Conservation (phyloP, 306 rosid genomes). For the Amphicarpaea edgeworthii region DNA sequence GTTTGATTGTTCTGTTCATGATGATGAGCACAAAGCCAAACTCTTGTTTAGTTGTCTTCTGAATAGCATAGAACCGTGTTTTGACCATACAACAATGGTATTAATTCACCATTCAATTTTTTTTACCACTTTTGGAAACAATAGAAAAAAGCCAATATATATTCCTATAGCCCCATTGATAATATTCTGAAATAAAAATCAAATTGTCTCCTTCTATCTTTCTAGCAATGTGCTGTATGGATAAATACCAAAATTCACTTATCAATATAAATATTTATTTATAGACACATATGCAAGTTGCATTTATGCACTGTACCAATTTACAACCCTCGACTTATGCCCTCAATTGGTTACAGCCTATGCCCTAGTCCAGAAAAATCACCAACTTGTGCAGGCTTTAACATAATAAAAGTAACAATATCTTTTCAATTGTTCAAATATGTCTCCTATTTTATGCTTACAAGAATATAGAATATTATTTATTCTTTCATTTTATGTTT, state of each 20-base stretch:
- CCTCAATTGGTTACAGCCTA: background rate
- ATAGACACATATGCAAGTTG: constrained; percentile 21
- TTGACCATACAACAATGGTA: constrained; percentile 43
- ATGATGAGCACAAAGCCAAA: constrained; percentile 22
- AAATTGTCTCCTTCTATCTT: background rate
- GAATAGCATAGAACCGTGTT: constrained; percentile 39
- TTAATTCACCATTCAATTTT: background rate
- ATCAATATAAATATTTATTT: background rate
- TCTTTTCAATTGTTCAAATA: background rate
- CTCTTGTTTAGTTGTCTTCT: constrained; percentile 10
- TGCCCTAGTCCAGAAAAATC: background rate
- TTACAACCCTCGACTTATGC: background rate
- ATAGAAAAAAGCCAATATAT: background rate
- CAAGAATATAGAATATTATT: too few species aligned
- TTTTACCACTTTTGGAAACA: constrained; percentile 7
- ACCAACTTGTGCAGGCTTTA: constrained; percentile 23
- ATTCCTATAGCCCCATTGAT: background rate
- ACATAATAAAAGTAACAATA: background rate
- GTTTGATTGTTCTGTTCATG: constrained; percentile 14
- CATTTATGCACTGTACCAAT: constrained; percentile 11
- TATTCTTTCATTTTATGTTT: too few species aligned
- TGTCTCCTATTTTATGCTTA: background rate
- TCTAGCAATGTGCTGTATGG: background rate
- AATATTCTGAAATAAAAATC: constrained; percentile 10
- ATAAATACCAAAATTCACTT: background rate